Percentiles rank a stretch among this genome's conserved stretches.
phyloP scores from a whole-genome alignment of 345 rosid genomes.

The Theobroma cacao region DNA sequence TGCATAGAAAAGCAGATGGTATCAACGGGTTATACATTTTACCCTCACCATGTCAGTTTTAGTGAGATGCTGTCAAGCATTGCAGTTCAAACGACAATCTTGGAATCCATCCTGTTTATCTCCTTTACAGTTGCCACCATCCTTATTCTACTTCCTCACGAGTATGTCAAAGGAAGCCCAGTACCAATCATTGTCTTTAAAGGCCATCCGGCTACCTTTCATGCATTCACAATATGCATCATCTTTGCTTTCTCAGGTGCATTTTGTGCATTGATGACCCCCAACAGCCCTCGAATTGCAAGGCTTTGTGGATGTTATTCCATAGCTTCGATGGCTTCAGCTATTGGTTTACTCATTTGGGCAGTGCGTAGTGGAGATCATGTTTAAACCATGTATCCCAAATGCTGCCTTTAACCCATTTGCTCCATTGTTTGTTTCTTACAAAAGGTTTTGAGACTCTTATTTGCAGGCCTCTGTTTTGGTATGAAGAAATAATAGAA shows the following conservation, averaged over 20 bases:
- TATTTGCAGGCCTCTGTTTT: background rate
- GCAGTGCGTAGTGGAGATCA: background rate
- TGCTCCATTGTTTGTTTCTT: background rate
- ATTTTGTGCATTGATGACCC: slow-evolving; percentile 1
- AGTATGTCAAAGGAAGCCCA: slow-evolving; percentile 10
- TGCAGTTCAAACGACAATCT: background rate
- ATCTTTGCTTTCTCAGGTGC: slow-evolving; percentile 16
- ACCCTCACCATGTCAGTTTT: background rate
- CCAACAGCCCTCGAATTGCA: background rate
- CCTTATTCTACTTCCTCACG: slow-evolving; percentile 1
- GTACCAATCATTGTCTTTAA: slow-evolving; percentile 12
- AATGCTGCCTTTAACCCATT: background rate
- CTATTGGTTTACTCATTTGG: background rate
- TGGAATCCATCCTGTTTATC: slow-evolving; percentile 1
- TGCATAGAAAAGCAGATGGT: background rate
- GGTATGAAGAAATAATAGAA: background rate
- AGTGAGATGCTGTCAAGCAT: background rate
- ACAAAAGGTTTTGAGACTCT: background rate
- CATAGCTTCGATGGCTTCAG: background rate
- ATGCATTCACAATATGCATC: background rate
- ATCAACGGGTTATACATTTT: background rate
- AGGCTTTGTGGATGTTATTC: slow-evolving; percentile 9
- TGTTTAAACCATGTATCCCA: background rate
- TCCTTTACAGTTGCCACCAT: background rate
- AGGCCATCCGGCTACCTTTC: slow-evolving; percentile 1